Conservation (phyloP, 192 early-diverging fungal genomes). For the Umbelopsis sp. region DNA sequence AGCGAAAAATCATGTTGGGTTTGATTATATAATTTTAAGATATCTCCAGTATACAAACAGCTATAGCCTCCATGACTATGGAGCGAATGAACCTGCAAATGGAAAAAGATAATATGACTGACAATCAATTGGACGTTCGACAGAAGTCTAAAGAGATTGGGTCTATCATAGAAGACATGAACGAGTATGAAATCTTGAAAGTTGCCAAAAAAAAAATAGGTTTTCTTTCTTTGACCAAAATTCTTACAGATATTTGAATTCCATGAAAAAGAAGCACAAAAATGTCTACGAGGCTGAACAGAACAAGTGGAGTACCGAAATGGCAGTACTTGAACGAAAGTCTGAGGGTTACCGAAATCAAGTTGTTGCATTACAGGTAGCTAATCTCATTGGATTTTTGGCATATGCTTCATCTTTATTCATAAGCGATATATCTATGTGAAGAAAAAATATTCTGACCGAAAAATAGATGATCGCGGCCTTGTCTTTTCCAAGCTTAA, state of each 20-base stretch:
- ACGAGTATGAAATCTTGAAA: neutral
- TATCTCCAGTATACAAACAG: neutral
- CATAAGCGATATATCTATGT: neutral
- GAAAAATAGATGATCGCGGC: neutral
- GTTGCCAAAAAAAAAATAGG: neutral
- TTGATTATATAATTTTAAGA: neutral
- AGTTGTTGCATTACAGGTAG: constrained; percentile 3
- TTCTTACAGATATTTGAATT: neutral
- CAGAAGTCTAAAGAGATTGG: neutral
- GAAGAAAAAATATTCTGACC: neutral
- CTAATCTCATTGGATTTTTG: too few species aligned
- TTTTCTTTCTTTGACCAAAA: too few species aligned
- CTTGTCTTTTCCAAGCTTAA: neutral
- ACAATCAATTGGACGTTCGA: neutral
- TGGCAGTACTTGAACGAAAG: constrained; percentile 3
- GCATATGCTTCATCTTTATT: neutral
- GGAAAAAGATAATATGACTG: neutral
- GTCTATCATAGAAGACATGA: neutral
- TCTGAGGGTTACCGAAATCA: constrained; percentile 4
- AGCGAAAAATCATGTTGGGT: neutral
- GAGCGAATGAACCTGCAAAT: neutral
- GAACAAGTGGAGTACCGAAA: constrained; percentile 3
- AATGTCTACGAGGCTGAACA: neutral
- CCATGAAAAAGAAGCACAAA: neutral
- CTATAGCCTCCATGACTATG: neutral